phyloP scores from a whole-genome alignment of 805 yeast species.

The Candida pseudoglaebosa region DNA sequence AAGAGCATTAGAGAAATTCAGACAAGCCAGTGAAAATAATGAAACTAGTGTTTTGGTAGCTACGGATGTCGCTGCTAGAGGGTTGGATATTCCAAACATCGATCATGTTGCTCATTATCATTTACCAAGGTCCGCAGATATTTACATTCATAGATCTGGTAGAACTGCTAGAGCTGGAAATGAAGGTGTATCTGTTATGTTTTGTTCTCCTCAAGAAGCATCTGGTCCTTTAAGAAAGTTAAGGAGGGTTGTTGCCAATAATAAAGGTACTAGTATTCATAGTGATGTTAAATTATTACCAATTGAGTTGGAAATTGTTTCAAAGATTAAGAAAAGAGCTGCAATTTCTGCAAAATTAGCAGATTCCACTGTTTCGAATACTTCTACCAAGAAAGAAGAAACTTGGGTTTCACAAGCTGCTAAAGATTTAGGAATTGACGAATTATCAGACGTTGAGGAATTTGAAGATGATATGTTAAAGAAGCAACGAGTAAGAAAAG shows the following conservation, averaged over 20 bases:
- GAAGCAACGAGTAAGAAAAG: conserved; percentile 53
- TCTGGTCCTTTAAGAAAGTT: conserved; percentile 81
- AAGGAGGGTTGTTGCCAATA: conserved; percentile 49
- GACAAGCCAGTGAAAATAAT: conserved; percentile 42
- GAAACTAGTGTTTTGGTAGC: conserved; percentile 74
- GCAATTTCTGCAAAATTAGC: conserved; percentile 69
- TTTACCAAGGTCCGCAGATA: conserved; percentile 89
- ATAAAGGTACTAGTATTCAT: conserved; percentile 23
- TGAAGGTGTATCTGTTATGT: conserved; percentile 92
- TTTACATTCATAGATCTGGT: conserved; percentile 93
- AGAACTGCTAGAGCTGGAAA: conserved; percentile 96
- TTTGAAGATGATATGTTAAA: conserved; percentile 63
- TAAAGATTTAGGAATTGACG: conserved; percentile 83
- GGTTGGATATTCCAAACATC: conserved; percentile 85
- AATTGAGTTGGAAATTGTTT: conserved; percentile 68
- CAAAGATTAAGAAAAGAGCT: conserved; percentile 67
- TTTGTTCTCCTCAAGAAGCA: conserved; percentile 92
- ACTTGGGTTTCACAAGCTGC: conserved; percentile 89
- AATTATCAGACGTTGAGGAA: conserved; percentile 56
- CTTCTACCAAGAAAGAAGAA: conserved; percentile 62
- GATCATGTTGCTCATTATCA: conserved; percentile 96
- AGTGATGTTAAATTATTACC: conserved; percentile 66
- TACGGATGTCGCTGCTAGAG: conserved; percentile 98
- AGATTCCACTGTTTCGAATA: conserved; percentile 59
- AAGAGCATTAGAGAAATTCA: conserved; percentile 78